Base-by-base conservation (phyloP, 163 green algal species). In the Chlamydomonas reinhardtii region DNA sequence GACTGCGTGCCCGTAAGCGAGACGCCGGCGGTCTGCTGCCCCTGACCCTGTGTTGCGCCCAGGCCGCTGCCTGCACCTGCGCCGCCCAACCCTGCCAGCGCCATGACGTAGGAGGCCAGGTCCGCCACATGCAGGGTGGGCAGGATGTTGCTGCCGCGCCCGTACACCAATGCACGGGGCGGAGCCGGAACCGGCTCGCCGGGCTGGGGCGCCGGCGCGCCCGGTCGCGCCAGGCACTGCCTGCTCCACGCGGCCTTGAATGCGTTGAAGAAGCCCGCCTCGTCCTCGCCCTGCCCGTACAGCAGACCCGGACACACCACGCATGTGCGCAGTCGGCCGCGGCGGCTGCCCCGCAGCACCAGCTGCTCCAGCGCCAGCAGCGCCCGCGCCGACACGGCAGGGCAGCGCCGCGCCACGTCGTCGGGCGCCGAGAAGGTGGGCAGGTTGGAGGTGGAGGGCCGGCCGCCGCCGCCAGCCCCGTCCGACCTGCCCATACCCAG, bases 221-320 rank as follows among this genome's bases (percentile, higher is more conserved):
- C 32, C 64, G 34, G 37, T 16, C 29, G 25, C 19, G 48, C 14
- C 31, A 27, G 11, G 77, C 77, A 76, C 48, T 84, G 77, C 31
- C n/a, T n/a, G 35, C 17, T 52, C 77, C 77, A 84, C n/a, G 77
- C 77, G 32, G 77, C 66, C 77, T 86, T 84, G 65, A 88, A 91
- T 12, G 88, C 74, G 39, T 31, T 39, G 64, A 91, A 89, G 48
- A 94, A 82, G 34, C 48, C 34, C n/a, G 56, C 29, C 73, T 94
- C 89, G 16, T 88, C 87, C 69, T 93, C 91, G 31, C 91, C 89
- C 8, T 37, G 4, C 25, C 91, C 91, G 61, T 94, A 94, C 80
- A 94, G 77, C 22, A 94, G 32, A 1, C 89, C 91, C 31, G 91
- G 91, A 59, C 85, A 92, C 43, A 94, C 89, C 0, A 93, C 78